Percentiles rank a stretch among this genome's conserved stretches.
Evolutionary conservation across 1,284 basidiomycete species (phyloP).

Genomic region (Lignosus rhinocerotis): DNA sequence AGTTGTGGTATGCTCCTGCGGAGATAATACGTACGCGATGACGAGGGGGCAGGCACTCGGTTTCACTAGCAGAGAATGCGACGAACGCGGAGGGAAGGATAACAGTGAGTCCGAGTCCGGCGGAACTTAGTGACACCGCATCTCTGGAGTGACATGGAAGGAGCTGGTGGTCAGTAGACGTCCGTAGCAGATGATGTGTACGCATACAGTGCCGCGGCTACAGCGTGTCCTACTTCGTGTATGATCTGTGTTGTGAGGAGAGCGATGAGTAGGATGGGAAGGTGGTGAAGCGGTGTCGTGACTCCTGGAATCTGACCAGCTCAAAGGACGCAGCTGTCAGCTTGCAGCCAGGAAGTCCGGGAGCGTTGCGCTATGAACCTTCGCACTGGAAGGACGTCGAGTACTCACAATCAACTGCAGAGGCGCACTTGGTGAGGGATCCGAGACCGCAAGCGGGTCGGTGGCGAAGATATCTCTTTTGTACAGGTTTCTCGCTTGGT

Average conservation of each 20-base stretch:
- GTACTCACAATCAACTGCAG: conserved; percentile 12
- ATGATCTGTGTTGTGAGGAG: conserved; percentile 59
- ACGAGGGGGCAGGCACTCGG: conserved; percentile 42
- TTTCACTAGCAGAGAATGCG: conserved; percentile 45
- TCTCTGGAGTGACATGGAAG: background rate
- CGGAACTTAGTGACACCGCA: conserved; percentile 4
- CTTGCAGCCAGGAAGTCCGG: too few relatives aligned
- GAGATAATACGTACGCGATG: conserved; percentile 57
- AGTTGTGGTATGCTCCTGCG: conserved; percentile 73
- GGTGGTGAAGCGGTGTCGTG: conserved; percentile 66
- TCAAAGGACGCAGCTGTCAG: background rate
- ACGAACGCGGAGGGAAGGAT: conserved; percentile 74
- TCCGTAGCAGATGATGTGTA: background rate
- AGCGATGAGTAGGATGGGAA: conserved; percentile 59
- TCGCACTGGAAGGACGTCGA: too few relatives aligned
- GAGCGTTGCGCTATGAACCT: too few relatives aligned
- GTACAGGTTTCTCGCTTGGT: background rate
- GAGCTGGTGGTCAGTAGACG: background rate
- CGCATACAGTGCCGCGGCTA: conserved; percentile 65
- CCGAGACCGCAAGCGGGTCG: background rate
- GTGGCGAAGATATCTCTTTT: conserved; percentile 2
- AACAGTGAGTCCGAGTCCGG: conserved; percentile 34
- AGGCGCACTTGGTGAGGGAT: background rate
- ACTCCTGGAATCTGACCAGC: conserved; percentile 68
- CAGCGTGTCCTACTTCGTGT: conserved; percentile 73